Evolutionary conservation across 257 asterid species (phyloP).

Genomic region (Haberlea rhodopensis): DNA sequence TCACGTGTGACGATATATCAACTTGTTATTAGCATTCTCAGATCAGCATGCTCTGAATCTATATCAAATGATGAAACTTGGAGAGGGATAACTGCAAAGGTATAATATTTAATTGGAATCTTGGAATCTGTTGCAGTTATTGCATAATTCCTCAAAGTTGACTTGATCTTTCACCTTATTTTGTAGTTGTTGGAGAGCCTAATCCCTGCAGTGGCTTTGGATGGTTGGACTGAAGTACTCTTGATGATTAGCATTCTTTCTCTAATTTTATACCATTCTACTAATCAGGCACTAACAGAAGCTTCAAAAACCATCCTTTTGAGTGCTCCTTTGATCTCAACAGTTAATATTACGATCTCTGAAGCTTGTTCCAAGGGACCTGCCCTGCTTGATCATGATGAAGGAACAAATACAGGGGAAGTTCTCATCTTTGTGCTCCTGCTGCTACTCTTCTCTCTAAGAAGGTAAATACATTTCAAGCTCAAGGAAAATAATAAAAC

Average conservation of each 20-base stretch:
- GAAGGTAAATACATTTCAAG: slow-evolving; percentile 50
- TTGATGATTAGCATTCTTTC: slow-evolving; percentile 50
- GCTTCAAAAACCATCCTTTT: slow-evolving; percentile 69
- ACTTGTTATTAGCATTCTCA: slow-evolving; percentile 51
- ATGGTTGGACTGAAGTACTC: slow-evolving; percentile 58
- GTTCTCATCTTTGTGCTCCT: slow-evolving; percentile 57
- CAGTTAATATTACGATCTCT: slow-evolving; percentile 40
- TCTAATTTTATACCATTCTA: slow-evolving; percentile 77
- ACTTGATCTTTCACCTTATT: slow-evolving; percentile 16
- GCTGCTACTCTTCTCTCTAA: slow-evolving; percentile 64
- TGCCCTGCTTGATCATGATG: slow-evolving; percentile 67
- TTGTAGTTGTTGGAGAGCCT: slow-evolving; percentile 62
- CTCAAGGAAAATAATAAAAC: slow-evolving; percentile 1
- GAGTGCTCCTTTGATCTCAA: slow-evolving; percentile 54
- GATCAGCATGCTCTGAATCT: slow-evolving; percentile 53
- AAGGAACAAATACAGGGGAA: slow-evolving; percentile 59
- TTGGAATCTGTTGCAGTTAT: not conserved
- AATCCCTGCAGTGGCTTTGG: slow-evolving; percentile 41
- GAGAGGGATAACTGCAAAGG: slow-evolving; percentile 66
- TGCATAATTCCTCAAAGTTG: slow-evolving; percentile 17
- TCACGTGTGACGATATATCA: slow-evolving; percentile 43
- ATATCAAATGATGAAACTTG: slow-evolving; percentile 59
- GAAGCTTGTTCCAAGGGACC: slow-evolving; percentile 77
- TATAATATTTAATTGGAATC: slow-evolving; percentile 19
- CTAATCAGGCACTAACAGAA: slow-evolving; percentile 53